Evolutionary conservation across 352 stramenopile genomes (phyloP).

Genomic region (Hyaloperonospora brassicae): DNA sequence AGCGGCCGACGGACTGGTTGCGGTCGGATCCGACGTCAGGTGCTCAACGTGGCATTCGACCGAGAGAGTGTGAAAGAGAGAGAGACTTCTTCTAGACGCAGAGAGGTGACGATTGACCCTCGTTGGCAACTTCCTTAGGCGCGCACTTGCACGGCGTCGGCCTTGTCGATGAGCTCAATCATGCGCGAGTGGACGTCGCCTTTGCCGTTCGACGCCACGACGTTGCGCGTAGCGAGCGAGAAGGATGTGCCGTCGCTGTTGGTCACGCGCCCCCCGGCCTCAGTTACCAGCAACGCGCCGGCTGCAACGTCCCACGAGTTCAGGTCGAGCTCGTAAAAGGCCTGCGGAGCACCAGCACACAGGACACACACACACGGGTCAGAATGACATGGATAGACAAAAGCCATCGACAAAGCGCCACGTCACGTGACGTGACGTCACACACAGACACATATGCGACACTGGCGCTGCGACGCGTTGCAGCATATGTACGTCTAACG

Average conservation of each 20-base stretch:
- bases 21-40: too few species aligned
- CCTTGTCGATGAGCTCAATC: conserved; percentile 50
- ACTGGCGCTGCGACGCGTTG: too few species aligned
- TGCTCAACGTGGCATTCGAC: too few species aligned
- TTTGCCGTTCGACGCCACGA: conserved; percentile 73
- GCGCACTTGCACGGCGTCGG: conserved; percentile 44
- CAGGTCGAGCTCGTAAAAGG: conserved; percentile 92
- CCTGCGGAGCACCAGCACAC: conserved; percentile 30
- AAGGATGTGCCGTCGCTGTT: conserved; percentile 78
- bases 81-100: too few species aligned
- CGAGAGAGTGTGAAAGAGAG: too few species aligned
- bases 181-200: conserved; percentile 64
- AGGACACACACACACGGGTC: too few species aligned
- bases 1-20: too few species aligned
- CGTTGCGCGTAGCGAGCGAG: conserved; percentile 71
- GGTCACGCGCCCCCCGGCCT: conserved; percentile 87
- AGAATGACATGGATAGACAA: conserved; percentile 1
- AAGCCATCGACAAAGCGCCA: background rate
- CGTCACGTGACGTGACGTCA: too few species aligned
- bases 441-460: too few species aligned
- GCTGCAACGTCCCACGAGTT: conserved; percentile 94
- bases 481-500: too few species aligned
- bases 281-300: conserved; percentile 87
- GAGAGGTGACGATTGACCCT: too few species aligned
- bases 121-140: too few species aligned